Evolutionary conservation across 2,329 filamentous ascomycete species (phyloP).

Genomic region (Penicillium psychrosexuale): DNA sequence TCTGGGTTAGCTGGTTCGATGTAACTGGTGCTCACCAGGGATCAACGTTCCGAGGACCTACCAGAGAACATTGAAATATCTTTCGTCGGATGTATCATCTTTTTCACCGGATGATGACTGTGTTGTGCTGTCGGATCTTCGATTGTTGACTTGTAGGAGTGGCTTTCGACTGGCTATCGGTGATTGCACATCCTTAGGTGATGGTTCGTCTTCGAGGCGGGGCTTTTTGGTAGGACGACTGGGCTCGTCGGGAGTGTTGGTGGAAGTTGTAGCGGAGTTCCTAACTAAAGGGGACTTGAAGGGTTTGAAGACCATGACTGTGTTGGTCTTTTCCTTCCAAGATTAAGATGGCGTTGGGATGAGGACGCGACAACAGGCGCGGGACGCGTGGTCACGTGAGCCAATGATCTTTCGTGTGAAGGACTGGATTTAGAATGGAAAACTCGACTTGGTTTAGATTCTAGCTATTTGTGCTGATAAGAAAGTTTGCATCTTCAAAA

Average conservation of each 20-base stretch:
- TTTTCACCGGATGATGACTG: constrained; percentile 5
- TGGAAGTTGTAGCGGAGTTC: constrained; percentile 22
- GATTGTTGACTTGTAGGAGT: constrained; percentile 32
- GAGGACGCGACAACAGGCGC: constrained; percentile 14
- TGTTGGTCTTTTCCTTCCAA: background rate
- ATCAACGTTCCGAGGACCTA: constrained; percentile 21
- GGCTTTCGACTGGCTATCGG: constrained; percentile 27
- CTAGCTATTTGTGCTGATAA: background rate
- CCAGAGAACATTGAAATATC: constrained; percentile 50
- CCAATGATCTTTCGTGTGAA: background rate
- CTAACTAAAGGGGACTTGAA: constrained; percentile 46
- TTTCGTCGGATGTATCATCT: constrained; percentile 25
- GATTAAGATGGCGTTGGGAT: background rate
- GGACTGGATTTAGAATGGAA: background rate
- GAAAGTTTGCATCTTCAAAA: too few relatives aligned
- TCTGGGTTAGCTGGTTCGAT: constrained; percentile 4
- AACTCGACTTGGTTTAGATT: background rate
- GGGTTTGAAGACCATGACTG: constrained; percentile 45
- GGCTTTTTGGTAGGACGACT: constrained; percentile 36
- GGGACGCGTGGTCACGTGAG: constrained; percentile 24
- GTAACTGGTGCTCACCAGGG: background rate
- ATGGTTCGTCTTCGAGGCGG: constrained; percentile 25
- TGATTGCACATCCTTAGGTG: constrained; percentile 8
- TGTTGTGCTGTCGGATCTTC: constrained; percentile 10
- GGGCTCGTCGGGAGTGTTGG: constrained; percentile 3